These are phyloP conservation scores for Cyclotella kingstonii DNA, from an alignment of 108 stramenopile species.

Conservation along the genomic window DNA sequence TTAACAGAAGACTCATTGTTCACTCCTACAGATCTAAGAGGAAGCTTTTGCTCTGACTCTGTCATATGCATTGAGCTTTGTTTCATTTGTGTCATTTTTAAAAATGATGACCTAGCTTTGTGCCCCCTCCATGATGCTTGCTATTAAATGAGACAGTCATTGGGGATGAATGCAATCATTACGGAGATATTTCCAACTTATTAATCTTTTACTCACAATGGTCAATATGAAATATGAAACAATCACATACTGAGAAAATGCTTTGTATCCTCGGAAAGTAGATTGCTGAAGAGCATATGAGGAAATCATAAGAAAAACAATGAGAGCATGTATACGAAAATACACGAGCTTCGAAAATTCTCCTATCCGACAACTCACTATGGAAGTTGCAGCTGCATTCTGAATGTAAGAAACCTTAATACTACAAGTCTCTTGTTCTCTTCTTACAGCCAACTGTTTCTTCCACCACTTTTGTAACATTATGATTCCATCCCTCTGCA, in stretches of 20 bases:
- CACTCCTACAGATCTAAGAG: too few relatives aligned
- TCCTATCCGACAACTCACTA: slow-evolving; percentile 18
- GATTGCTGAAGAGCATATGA: too few relatives aligned
- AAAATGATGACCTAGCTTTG: too few relatives aligned
- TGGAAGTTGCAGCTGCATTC: slow-evolving; percentile 16
- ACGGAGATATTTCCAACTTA: not conserved
- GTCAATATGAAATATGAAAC: slow-evolving; percentile 20
- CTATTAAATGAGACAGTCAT: too few relatives aligned
- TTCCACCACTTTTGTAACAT: slow-evolving; percentile 20
- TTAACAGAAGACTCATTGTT: too few relatives aligned
- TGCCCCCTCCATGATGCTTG: too few relatives aligned
- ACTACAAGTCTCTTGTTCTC: not conserved
- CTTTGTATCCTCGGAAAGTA: slow-evolving; percentile 23
- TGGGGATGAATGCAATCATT: not conserved
- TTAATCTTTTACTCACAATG: slow-evolving; percentile 4
- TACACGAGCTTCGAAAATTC: too few relatives aligned
- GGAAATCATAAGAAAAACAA: too few relatives aligned
- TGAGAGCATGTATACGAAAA: not conserved
- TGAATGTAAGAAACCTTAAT: slow-evolving; percentile 3
- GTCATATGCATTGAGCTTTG: too few relatives aligned
- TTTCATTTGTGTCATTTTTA: too few relatives aligned
- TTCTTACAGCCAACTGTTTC: not conserved
- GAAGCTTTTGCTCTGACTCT: too few relatives aligned
- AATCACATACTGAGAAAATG: slow-evolving; percentile 22
- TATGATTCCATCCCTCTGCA: not conserved